Evolutionary conservation across 257 asterid genomes (phyloP), one percentile per base, ranked within the genome.

Genomic region (Cinchona pubescens): DNA sequence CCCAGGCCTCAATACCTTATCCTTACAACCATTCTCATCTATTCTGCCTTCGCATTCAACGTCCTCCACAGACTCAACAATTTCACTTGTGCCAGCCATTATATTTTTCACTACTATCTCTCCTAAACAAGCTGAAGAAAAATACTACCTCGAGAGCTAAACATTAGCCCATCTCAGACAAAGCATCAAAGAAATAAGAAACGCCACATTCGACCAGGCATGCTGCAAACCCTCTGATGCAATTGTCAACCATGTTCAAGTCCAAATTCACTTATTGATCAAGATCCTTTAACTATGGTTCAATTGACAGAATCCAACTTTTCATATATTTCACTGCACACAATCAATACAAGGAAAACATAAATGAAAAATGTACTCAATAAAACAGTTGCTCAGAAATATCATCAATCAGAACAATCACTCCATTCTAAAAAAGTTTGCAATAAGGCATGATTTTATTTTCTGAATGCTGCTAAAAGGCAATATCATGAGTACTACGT

Each of bases 21-120:
- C 80, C 32, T 63, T 79, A 76, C 66, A 80, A 59, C 65, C 72
- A 76, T 79, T 73, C 62, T 69, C 79, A 58, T 67, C 69, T n/a
- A 51, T 27, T 75, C 83, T 74, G 21, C 83, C 71, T 49, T 77
- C 89, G 45, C 69, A 79, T 71, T 77, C 82, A 35, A 70, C 65
- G 49, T 75, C 86, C 78, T 83, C 91, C 68, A 76, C 58, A 77
- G 86, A 56, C 83, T 92, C 96, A 43, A 84, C 82, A 67, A 92
- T 91, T 82, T 92, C 98, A 80, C 82, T 84, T 67, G 83, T 80
- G 42, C 86, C 79, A 63, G 80, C 69, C 75, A 83, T 76, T 38
- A 77, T 72, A 63, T 71, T 77, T 88, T 78, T 85, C 77, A 73
- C 79, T 73, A 48, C 82, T 64, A 71, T 48, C 45, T 76, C 69